phyloP scores from a whole-genome alignment of 345 rosid genomes.

The Combretum micranthum region DNA sequence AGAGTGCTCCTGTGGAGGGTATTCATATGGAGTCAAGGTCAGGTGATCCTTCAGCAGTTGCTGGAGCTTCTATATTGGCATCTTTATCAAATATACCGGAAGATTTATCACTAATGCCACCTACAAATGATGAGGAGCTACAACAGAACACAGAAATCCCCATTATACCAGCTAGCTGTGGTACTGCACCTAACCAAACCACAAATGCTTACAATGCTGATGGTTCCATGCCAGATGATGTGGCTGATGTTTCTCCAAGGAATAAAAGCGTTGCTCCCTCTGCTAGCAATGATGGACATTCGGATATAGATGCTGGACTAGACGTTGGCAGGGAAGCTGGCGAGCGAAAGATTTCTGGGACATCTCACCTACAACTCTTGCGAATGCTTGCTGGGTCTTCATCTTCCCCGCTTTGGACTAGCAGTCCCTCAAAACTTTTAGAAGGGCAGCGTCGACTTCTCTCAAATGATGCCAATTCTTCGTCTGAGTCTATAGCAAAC shows the following conservation, averaged over 20 bases:
- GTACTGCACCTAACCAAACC: conserved; percentile 27
- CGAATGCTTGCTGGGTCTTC: conserved; percentile 56
- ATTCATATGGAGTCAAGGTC: conserved; percentile 75
- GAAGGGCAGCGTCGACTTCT: conserved; percentile 52
- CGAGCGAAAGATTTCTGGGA: conserved; percentile 41
- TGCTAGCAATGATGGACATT: conserved; percentile 43
- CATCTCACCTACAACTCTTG: conserved; percentile 60
- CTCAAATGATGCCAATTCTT: conserved; percentile 41
- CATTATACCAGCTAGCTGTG: conserved; percentile 42
- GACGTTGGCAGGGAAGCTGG: conserved; percentile 49
- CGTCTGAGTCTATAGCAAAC: conserved; percentile 39
- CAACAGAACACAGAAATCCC: conserved; percentile 57
- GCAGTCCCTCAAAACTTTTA: conserved; percentile 56
- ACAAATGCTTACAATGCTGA: conserved; percentile 75
- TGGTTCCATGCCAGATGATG: conserved; percentile 43
- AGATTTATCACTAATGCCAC: conserved; percentile 51
- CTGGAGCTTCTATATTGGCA: conserved; percentile 87
- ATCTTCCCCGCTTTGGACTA: conserved; percentile 38
- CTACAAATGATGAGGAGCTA: conserved; percentile 39
- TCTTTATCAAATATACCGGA: conserved; percentile 63
- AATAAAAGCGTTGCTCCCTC: conserved; percentile 47
- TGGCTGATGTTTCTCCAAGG: conserved; percentile 41
- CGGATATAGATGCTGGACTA: conserved; percentile 35
- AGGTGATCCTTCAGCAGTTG: conserved; percentile 77
- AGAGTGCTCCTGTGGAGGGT: conserved; percentile 53